phyloP scores from a whole-genome alignment of 768 basidiomycete species.

The Pleurotus ostreatus region DNA sequence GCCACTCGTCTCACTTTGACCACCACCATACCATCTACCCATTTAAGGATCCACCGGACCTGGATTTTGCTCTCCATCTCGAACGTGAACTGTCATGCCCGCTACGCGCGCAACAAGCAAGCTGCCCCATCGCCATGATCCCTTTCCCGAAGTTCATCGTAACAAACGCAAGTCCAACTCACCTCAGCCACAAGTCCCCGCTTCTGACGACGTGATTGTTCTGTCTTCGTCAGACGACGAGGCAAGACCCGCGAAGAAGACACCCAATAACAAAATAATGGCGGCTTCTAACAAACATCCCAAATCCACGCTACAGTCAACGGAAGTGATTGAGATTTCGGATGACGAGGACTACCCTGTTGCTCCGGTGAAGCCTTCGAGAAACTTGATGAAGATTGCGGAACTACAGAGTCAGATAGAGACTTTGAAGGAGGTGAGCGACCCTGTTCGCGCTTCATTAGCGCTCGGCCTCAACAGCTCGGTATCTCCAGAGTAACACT shows the following conservation, averaged over 20 bases:
- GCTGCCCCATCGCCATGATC: constrained; percentile 4
- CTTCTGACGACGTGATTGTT: background rate
- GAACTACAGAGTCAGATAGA: constrained; percentile 38
- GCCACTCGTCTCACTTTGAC: background rate
- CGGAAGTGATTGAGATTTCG: constrained; percentile 30
- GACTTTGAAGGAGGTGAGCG: constrained; percentile 39
- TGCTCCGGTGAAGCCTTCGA: constrained; percentile 9
- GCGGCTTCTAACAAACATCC: background rate
- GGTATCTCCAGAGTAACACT: background rate
- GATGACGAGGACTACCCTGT: constrained; percentile 30
- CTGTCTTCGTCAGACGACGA: background rate
- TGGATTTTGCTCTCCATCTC: background rate
- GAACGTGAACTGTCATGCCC: constrained; percentile 20
- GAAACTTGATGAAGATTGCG: constrained; percentile 20
- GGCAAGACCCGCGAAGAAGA: background rate
- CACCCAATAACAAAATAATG: too few species aligned
- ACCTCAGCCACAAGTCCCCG: background rate
- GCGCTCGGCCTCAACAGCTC: background rate
- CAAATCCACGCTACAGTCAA: background rate
- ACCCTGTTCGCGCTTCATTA: background rate
- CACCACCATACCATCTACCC: background rate
- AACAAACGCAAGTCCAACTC: background rate
- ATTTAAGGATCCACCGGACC: background rate
- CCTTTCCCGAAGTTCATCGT: constrained; percentile 1
- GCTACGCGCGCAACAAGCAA: constrained; percentile 21